Conservation (phyloP, 106 monocot species). For the Acorus gramineus region DNA sequence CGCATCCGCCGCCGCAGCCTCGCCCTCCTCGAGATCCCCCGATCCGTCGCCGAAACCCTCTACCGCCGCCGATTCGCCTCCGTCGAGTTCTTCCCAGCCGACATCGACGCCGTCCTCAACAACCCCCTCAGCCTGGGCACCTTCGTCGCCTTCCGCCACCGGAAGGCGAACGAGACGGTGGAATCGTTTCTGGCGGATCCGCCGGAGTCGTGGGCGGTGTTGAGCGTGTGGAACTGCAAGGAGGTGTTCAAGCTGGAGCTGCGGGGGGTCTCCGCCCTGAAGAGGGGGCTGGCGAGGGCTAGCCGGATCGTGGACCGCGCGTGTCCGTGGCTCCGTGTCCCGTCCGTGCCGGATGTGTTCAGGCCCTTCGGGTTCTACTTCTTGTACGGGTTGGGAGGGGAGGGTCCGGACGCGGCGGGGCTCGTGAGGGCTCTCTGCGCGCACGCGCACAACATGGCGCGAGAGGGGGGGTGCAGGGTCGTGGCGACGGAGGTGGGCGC, state of each 20-base stretch:
- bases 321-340: conserved; percentile 55
- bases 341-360: conserved; percentile 83
- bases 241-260: conserved; percentile 62
- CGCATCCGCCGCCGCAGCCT: conserved; percentile 4
- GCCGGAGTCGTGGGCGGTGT: conserved; percentile 77
- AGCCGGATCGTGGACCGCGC: conserved; percentile 53
- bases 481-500: conserved; percentile 40
- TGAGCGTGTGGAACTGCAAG: conserved; percentile 80
- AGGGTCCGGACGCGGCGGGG: background rate
- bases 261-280: conserved; percentile 34
- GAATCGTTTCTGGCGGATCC: conserved; percentile 22
- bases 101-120: conserved; percentile 64
- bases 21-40: conserved; percentile 25
- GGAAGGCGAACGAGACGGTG: no score
- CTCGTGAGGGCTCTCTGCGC: conserved; percentile 23
- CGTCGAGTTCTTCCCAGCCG: conserved; percentile 76
- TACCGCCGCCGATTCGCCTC: conserved; percentile 43
- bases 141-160: conserved; percentile 26
- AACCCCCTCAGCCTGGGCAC: conserved; percentile 64
- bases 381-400: conserved; percentile 77
- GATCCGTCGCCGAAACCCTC: conserved; percentile 35
- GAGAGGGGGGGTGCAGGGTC: conserved; percentile 22
- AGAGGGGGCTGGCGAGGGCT: conserved; percentile 29
- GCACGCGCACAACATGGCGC: conserved; percentile 48
- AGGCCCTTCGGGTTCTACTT: conserved; percentile 81